A percentile compares a stretch with the other conserved stretches of the same genome.
These are phyloP conservation scores for Takakia lepidozioides DNA, from an alignment of 225 moss, liverwort and hornwort species.

Conservation along the genomic window DNA sequence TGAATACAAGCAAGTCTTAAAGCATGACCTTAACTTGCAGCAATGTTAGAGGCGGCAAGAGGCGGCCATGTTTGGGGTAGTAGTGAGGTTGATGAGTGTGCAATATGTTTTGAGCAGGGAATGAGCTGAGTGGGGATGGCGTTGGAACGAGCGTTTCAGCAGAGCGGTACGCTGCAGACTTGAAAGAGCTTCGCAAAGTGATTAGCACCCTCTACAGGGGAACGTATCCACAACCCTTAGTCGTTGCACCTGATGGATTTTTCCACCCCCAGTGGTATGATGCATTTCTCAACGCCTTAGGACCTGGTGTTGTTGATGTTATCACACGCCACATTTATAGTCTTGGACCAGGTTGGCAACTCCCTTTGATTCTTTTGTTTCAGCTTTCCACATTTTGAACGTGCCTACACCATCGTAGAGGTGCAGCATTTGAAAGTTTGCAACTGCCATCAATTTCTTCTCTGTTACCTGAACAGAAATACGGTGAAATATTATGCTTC, in stretches of 20 bases:
- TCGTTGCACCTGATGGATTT: constrained; percentile 41
- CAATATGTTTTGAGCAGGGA: constrained; percentile 17
- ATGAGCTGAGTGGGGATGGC: constrained; percentile 36
- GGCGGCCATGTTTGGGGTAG: too few relatives aligned
- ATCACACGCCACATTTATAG: constrained; percentile 53
- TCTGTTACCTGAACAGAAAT: constrained; percentile 8
- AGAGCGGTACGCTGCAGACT: constrained; percentile 16
- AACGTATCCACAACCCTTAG: constrained; percentile 13
- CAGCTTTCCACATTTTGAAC: too few relatives aligned
- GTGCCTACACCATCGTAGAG: too few relatives aligned
- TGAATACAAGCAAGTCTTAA: too few relatives aligned
- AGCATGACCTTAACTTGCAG: too few relatives aligned
- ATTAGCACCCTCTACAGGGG: constrained; percentile 17
- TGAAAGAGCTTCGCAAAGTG: constrained; percentile 21
- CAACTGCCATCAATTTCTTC: neutral
- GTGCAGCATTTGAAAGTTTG: too few relatives aligned
- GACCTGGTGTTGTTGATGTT: constrained; percentile 32
- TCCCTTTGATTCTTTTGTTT: neutral
- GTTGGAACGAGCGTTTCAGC: constrained; percentile 17
- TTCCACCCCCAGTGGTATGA: constrained; percentile 9
- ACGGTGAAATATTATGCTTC: too few relatives aligned
- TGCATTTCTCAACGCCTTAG: constrained; percentile 17
- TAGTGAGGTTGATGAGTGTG: neutral
- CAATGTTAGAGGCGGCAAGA: too few relatives aligned
- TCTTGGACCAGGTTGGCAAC: constrained; percentile 41